Evolutionary conservation across 2,329 filamentous ascomycete species (phyloP).

Genomic region (Ascomycota sp.): DNA sequence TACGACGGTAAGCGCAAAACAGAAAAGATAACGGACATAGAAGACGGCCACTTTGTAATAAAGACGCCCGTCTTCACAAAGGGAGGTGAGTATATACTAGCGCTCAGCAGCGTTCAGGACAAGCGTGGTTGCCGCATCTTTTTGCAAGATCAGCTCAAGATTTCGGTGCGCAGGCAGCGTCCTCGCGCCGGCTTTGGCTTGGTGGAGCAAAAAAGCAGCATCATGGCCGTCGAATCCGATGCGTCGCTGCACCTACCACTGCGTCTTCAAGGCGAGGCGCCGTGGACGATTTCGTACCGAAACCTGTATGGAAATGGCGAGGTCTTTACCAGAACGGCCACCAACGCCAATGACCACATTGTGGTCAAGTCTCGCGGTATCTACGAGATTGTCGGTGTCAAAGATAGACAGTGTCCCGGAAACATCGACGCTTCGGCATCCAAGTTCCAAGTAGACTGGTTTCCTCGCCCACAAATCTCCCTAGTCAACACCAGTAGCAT

Average conservation of each 20-base stretch:
- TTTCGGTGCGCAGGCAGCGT: conserved; percentile 72
- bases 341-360: conserved; percentile 45
- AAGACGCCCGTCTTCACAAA: conserved; percentile 52
- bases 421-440: conserved; percentile 54
- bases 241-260: conserved; percentile 57
- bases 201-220: conserved; percentile 57
- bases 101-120: conserved; percentile 72
- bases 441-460: conserved; percentile 67
- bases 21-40: conserved; percentile 42
- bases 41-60: conserved; percentile 44
- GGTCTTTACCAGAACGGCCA: conserved; percentile 26
- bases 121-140: conserved; percentile 70
- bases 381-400: conserved; percentile 62
- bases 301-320: conserved; percentile 36
- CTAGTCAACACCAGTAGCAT: conserved; percentile 46
- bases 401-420: conserved; percentile 66
- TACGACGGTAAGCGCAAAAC: conserved; percentile 72
- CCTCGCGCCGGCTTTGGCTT: conserved; percentile 73
- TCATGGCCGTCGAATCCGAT: conserved; percentile 53
- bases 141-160: conserved; percentile 65
- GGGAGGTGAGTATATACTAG: conserved; percentile 79
- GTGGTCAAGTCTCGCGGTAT: conserved; percentile 45
- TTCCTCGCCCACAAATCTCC: conserved; percentile 54
- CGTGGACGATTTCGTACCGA: conserved; percentile 63
- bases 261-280: conserved; percentile 64